These are phyloP conservation scores for Geotrichum aggregatum DNA, from an alignment of 1,139 yeast species.

Conservation along the genomic window DNA sequence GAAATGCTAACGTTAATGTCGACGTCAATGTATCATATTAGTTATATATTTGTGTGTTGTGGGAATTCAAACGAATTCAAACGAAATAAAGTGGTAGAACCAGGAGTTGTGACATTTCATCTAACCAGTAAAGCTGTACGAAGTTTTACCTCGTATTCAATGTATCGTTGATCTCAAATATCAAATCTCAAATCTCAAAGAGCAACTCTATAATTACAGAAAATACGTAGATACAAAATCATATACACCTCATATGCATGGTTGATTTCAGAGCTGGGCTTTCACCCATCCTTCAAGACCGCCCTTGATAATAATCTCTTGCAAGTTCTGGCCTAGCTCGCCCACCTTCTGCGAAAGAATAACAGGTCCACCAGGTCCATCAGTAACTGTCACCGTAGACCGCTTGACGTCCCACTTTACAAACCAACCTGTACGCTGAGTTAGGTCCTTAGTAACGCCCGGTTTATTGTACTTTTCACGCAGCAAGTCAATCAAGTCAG, in stretches of 20 bases:
- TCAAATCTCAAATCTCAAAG: background rate
- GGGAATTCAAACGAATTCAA: too few relatives aligned
- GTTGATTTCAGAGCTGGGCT: constrained; percentile 41
- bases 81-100: background rate
- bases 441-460: constrained; percentile 53
- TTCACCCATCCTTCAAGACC: constrained; percentile 98
- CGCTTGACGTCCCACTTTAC: constrained; percentile 89
- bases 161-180: too few relatives aligned
- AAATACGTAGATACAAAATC: background rate
- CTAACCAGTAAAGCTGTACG: too few relatives aligned
- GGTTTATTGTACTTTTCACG: constrained; percentile 60
- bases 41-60: background rate
- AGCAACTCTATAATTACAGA: background rate
- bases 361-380: constrained; percentile 55
- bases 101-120: too few relatives aligned
- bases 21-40: background rate
- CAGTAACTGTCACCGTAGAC: constrained; percentile 73
- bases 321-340: constrained; percentile 89
- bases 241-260: background rate
- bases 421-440: constrained; percentile 92
- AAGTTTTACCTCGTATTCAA: too few relatives aligned
- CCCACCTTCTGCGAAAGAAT: constrained; percentile 85
- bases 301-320: constrained; percentile 93
- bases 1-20: too few relatives aligned
- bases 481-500: constrained; percentile 71